Percentiles rank a stretch among this genome's conserved stretches.
These are phyloP conservation scores for Pseudogymnoascus sp. DNA, from an alignment of 2,329 filamentous ascomycete species.

Conservation along the genomic window DNA sequence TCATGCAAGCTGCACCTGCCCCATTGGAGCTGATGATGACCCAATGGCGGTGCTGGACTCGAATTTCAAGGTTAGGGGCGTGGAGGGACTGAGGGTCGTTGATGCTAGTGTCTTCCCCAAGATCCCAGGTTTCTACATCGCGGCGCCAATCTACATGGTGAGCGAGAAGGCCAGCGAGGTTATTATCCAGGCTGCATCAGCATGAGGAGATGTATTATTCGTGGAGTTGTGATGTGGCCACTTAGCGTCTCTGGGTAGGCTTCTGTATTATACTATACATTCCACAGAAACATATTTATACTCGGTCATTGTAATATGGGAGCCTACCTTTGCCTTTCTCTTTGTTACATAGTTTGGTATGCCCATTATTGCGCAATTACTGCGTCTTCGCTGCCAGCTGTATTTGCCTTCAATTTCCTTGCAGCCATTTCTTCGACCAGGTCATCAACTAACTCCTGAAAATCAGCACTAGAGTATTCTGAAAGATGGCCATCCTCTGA, in stretches of 20 bases:
- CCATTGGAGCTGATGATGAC: conserved; percentile 48
- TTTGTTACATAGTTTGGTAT: not conserved
- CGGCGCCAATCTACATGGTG: conserved; percentile 46
- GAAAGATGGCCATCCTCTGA: conserved; percentile 12
- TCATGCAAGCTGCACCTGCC: conserved; percentile 47
- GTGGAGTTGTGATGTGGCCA: not conserved
- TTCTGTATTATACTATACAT: conserved; percentile 3
- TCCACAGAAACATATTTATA: not conserved
- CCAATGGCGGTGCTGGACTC: conserved; percentile 47
- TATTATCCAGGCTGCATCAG: conserved; percentile 30
- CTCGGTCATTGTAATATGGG: not conserved
- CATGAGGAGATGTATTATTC: not conserved
- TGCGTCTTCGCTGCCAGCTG: too few species aligned
- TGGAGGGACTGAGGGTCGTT: conserved; percentile 49
- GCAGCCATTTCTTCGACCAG: conserved; percentile 12
- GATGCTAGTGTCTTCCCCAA: conserved; percentile 52
- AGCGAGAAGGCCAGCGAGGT: conserved; percentile 55
- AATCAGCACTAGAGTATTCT: conserved; percentile 13
- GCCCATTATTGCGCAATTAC: not conserved
- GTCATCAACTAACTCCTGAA: conserved; percentile 14
- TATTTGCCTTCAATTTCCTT: not conserved
- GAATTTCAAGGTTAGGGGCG: conserved; percentile 49
- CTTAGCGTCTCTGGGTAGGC: not conserved
- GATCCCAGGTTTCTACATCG: conserved; percentile 44
- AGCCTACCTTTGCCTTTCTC: not conserved